Evolutionary conservation across 1,284 basidiomycete genomes (phyloP), one percentile per base, ranked within the genome.

Genomic region (Tausonia pullulans): DNA sequence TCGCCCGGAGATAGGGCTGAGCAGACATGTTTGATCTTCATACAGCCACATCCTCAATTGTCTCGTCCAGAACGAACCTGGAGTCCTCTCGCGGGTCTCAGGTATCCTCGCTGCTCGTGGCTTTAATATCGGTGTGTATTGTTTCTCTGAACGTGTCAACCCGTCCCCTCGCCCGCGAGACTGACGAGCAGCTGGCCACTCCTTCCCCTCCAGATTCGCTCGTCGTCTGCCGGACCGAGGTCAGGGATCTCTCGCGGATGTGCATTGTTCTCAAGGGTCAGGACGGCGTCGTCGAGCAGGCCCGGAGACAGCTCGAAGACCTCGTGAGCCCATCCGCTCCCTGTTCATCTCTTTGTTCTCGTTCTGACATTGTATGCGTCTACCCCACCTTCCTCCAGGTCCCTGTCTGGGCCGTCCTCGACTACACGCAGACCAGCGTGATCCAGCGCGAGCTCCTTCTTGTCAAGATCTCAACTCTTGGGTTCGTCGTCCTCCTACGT

Each of bases 11-110:
- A 65, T 61, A 54, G 44, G 40, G 27, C 55, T 45, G 14, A 27
- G 2, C 27, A 27, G 2, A 27, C 27, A 27, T 27, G 58, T 40
- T 46, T 43, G 45, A 16, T 16, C 40, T 11, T n/a, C 41, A 16
- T 41, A 58, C 73, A 88, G 93, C 75, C 96, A 98, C 75, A 85
- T 95, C 67, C 83, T 99, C 69, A 98, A 98, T 79, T 98, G 94
- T 77, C 85, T 99, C 67, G 96, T 99, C 6, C 96, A 99, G 78
- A 98, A 99, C 75, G 96, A 99, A 78, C 96, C 96, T 2, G 96
- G 96, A 75, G 96, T 99, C 16, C 82, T 99, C 27, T 97, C 95
- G 39, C 87, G 96, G 70, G 94, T 99, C 2, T 95, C 95, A 5
- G 96, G 96, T 69, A 98, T 95, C 70, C 83, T 99, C 44, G 96